These are phyloP conservation scores for Jatropha podagrica DNA, from an alignment of 441 rosid species.

Conservation along the genomic window DNA sequence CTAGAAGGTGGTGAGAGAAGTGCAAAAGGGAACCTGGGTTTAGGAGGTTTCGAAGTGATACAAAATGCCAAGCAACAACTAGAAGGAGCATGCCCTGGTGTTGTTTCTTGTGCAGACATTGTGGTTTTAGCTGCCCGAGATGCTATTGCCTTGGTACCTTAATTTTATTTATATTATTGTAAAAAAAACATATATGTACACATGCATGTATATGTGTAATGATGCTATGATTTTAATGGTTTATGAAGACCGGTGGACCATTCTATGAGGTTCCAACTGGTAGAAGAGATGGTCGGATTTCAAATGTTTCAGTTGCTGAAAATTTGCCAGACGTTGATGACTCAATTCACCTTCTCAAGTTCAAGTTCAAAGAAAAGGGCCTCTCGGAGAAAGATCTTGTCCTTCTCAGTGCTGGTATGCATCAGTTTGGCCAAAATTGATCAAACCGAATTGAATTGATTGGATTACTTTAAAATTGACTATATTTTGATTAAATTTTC, in stretches of 20 bases:
- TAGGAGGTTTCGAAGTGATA: slow-evolving; percentile 51
- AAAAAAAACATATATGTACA: background rate
- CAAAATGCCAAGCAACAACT: slow-evolving; percentile 49
- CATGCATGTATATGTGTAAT: background rate
- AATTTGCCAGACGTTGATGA: slow-evolving; percentile 60
- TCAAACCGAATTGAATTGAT: too few relatives aligned
- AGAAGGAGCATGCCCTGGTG: slow-evolving; percentile 58
- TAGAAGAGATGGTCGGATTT: slow-evolving; percentile 60
- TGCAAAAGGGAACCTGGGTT: slow-evolving; percentile 48
- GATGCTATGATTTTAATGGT: background rate
- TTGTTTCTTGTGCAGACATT: slow-evolving; percentile 75
- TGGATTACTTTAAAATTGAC: too few relatives aligned
- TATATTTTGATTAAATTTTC: background rate
- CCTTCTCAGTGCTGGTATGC: slow-evolving; percentile 55
- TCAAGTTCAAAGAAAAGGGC: slow-evolving; percentile 57
- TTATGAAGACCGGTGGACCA: slow-evolving; percentile 51
- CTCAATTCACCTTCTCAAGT: slow-evolving; percentile 42
- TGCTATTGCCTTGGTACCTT: slow-evolving; percentile 49
- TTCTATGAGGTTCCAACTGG: slow-evolving; percentile 56
- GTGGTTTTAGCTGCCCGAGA: slow-evolving; percentile 79
- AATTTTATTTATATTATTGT: background rate
- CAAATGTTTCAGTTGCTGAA: slow-evolving; percentile 34
- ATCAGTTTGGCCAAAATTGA: background rate
- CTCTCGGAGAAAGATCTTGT: slow-evolving; percentile 66
- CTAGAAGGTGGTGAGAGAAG: slow-evolving; percentile 40